Base-by-base conservation (phyloP, 2,329 filamentous ascomycete genomes). In the Clathrospora elynae region DNA sequence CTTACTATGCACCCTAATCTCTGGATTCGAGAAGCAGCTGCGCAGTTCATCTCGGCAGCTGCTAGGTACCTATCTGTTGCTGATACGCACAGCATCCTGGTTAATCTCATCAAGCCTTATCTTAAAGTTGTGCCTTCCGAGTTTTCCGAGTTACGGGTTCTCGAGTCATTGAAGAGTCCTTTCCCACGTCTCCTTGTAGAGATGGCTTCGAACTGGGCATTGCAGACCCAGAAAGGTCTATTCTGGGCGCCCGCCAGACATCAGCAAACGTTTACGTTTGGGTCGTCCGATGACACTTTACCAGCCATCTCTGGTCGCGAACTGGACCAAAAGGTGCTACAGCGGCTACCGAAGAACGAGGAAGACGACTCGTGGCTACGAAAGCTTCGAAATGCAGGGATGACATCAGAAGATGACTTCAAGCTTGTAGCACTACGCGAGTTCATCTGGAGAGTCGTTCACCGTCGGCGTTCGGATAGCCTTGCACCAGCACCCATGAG, bases 361-460 rank as follows among this genome's bases (percentile, higher is more conserved):
- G 92, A 97, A 67, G 93, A 99, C 63, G 90, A 96, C 50, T 83
- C 90, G 55, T 97, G 93, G 91, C 75, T 99, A n/a, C 78, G 81
- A 10, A 87, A 90, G 52, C 73, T 99, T 33, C 83, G 88, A 35
- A 95, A 89, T 52, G 82, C 95, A 28, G 93, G 93, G 0, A 83
- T 99, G 75, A 75, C 78, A 1, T 64, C 78, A 1, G 91, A 96
- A 30, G 92, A 99, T 56, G 93, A 99, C 55, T 82, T 87, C 63
- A 97, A 99, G 68, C 74, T 99, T 2, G 75, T 97, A 23, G 87
- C 85, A 4, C 76, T 99, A 8, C 80, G 88, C 43, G 91, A 96
- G 63, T 97, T 95, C 61, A 88, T 99, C 26, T 96, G 89, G 88
- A 84, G 88, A 25, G 79, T 93, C 6, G 87, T 87, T 35, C 83